A percentile compares a stretch with the other conserved stretches of the same genome.
phyloP scores from a whole-genome alignment of 106 monocot species.

The Acanthochlamys bracteata region DNA sequence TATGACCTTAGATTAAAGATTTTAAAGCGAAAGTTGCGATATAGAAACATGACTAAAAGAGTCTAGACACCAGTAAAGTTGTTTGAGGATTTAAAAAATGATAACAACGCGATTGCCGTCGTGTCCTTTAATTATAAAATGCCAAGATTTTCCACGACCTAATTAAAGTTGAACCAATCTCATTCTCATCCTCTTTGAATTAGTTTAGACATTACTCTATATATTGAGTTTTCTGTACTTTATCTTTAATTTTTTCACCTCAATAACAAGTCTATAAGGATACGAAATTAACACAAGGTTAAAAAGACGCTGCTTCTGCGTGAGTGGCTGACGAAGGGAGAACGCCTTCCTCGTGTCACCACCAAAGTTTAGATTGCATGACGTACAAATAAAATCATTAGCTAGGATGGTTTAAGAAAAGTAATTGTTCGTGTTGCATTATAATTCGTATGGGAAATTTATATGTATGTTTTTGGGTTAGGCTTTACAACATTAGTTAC shows the following conservation, averaged over 20 bases:
- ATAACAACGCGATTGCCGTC: conserved; percentile 9
- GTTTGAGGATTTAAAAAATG: neutral
- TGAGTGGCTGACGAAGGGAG: conserved; percentile 4
- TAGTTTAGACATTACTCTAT: neutral
- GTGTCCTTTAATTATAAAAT: conserved; percentile 13
- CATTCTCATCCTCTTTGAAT: conserved; percentile 14
- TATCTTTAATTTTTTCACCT: neutral
- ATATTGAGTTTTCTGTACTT: neutral
- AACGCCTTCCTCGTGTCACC: neutral
- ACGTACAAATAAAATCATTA: neutral
- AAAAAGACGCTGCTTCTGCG: neutral
- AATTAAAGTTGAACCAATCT: conserved; percentile 24
- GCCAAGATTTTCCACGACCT: conserved; percentile 14
- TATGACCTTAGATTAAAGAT: too few species aligned
- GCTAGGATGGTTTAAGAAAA: neutral
- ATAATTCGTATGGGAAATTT: too few species aligned
- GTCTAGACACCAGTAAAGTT: neutral
- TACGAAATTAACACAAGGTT: neutral
- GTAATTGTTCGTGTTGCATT: too few species aligned
- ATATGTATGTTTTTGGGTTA: too few species aligned
- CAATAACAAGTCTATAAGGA: neutral
- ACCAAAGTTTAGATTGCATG: too few species aligned
- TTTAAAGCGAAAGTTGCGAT: neutral
- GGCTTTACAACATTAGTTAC: too few species aligned
- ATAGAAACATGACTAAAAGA: neutral